Conservation (phyloP, 805 yeast species). For the Zygoascus bituminiphila region DNA sequence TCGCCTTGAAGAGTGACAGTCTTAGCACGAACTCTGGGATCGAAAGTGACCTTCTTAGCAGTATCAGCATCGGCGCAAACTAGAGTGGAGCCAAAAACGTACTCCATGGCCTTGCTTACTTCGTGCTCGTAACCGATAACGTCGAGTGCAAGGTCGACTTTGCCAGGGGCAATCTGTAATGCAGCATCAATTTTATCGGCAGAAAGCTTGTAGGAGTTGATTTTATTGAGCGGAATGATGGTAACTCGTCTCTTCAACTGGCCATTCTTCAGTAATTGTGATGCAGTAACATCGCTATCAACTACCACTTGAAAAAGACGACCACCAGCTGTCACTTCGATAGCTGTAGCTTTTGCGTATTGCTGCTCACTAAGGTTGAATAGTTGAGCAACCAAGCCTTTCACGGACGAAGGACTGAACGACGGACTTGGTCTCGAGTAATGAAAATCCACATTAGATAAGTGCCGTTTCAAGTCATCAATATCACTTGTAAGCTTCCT, state of each 20-base stretch:
- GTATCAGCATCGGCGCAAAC: slow-evolving; percentile 82
- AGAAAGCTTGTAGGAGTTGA: slow-evolving; percentile 51
- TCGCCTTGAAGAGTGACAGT: slow-evolving; percentile 92
- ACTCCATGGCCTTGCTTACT: slow-evolving; percentile 76
- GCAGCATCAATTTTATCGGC: slow-evolving; percentile 52
- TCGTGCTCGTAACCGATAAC: slow-evolving; percentile 66
- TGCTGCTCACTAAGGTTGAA: slow-evolving; percentile 55
- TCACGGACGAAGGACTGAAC: slow-evolving; percentile 56
- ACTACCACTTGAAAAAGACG: slow-evolving; percentile 84
- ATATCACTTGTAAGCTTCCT: slow-evolving; percentile 39
- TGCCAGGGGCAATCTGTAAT: slow-evolving; percentile 66
- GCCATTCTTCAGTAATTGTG: slow-evolving; percentile 72
- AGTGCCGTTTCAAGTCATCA: slow-evolving; percentile 50
- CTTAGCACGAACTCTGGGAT: slow-evolving; percentile 69
- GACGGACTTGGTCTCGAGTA: slow-evolving; percentile 56
- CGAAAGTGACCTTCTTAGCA: slow-evolving; percentile 82
- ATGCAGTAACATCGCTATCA: slow-evolving; percentile 78
- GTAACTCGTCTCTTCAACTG: slow-evolving; percentile 75
- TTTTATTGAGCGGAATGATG: slow-evolving; percentile 84
- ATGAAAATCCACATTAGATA: slow-evolving; percentile 67
- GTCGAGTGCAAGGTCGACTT: slow-evolving; percentile 84
- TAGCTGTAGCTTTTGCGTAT: slow-evolving; percentile 61
- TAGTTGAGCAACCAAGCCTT: slow-evolving; percentile 85
- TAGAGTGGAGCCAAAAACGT: slow-evolving; percentile 83
- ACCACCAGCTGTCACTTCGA: slow-evolving; percentile 93